phyloP scores from a whole-genome alignment of 176 grass and related monocot species.

The Bromus sterilis region DNA sequence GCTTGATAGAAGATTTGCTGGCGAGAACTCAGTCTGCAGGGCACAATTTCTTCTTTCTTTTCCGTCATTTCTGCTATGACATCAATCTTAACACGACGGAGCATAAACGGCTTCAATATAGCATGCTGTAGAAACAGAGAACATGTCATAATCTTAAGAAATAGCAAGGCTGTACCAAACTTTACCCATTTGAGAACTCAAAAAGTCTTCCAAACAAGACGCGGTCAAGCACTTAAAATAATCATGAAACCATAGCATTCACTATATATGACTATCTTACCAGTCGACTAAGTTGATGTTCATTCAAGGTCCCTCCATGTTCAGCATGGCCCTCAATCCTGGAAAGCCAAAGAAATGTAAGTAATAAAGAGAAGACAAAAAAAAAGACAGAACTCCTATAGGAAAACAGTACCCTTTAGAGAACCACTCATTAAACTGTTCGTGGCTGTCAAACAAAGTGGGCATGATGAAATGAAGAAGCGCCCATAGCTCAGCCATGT shows the following conservation, averaged over 20 bases:
- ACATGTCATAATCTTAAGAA: not conserved
- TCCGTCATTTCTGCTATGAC: constrained; percentile 97
- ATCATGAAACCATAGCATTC: constrained; percentile 6
- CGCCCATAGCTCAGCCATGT: constrained; percentile 99
- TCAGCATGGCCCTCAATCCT: constrained; percentile 99
- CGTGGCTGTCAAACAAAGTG: constrained; percentile 98
- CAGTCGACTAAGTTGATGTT: constrained; percentile 98
- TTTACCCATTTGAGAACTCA: not conserved
- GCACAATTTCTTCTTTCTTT: constrained; percentile 94
- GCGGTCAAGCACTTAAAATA: not conserved
- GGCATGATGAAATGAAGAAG: constrained; percentile 99
- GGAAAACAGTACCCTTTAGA: constrained; percentile 76
- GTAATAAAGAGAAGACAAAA: constrained; percentile 30
- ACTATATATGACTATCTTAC: constrained; percentile 39
- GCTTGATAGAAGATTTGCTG: constrained; percentile 98
- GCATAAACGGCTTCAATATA: constrained; percentile 97
- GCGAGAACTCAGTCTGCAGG: constrained; percentile 91
- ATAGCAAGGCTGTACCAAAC: not conserved
- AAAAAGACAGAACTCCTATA: constrained; percentile 16
- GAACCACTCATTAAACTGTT: constrained; percentile 99
- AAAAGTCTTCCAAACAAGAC: not conserved
- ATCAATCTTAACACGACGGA: constrained; percentile 97
- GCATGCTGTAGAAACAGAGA: constrained; percentile 62
- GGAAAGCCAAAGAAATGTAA: constrained; percentile 21
- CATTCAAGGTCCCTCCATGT: constrained; percentile 97